phyloP scores from a whole-genome alignment of 2,329 filamentous ascomycete species.

The Penicillium thymicola region DNA sequence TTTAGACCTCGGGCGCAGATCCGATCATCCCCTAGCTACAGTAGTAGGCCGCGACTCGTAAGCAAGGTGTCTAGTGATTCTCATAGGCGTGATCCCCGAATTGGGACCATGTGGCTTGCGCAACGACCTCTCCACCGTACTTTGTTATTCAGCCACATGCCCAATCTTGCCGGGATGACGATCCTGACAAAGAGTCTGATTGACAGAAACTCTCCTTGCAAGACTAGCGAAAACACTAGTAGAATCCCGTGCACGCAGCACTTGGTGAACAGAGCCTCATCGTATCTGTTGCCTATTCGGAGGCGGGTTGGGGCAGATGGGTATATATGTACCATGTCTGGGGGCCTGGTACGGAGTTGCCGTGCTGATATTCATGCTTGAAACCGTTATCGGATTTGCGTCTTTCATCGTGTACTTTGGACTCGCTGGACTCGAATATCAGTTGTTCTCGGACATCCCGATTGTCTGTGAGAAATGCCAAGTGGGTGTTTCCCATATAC shows the following conservation, averaged over 20 bases:
- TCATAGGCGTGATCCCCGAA: not conserved
- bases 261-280: slow-evolving; percentile 8
- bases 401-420: not conserved
- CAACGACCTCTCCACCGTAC: not conserved
- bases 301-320: not conserved
- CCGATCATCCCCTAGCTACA: not conserved
- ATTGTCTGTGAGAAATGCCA: not conserved
- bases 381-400: not conserved
- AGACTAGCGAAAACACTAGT: slow-evolving; percentile 6
- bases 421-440: not conserved
- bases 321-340: too few relatives aligned
- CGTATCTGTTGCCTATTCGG: not conserved
- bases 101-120: slow-evolving; percentile 2
- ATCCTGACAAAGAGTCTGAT: not conserved
- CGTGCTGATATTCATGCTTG: not conserved
- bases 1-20: not conserved
- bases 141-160: not conserved
- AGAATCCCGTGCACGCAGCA: slow-evolving; percentile 4
- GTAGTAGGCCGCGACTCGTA: not conserved
- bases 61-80: not conserved
- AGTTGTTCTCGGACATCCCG: not conserved
- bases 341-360: not conserved
- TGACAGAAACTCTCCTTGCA: not conserved
- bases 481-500: not conserved
- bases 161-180: not conserved